Base-by-base conservation (phyloP, 495 filamentous ascomycete species). In the Elaphomyces granulatus region DNA sequence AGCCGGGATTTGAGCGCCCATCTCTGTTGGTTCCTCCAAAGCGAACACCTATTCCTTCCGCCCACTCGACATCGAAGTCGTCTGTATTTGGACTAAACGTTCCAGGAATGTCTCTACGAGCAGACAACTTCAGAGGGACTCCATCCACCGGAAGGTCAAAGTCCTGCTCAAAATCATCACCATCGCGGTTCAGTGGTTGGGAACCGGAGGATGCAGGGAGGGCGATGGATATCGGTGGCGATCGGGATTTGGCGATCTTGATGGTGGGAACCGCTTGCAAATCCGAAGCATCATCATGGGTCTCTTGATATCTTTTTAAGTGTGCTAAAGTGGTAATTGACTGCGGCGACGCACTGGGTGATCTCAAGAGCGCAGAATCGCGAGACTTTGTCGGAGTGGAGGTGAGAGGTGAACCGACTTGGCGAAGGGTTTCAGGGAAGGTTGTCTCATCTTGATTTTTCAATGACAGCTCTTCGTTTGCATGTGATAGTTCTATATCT, bases 11-110 rank as follows among this genome's bases (percentile, higher is more conserved):
- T 18, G 83, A 90, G 20, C 75, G 72, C 9, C 68, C 72, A 53
- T 87, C 82, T 45, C 82, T 76, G 31, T 75, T 68, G 15, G 86
- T 90, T 33, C 85, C 87, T 34, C 80, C 90, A 59, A 87, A 81
- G 38, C 88, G 71, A 34, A 87, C 88, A 19, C 86, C 87, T 26
- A 92, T 68, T 20, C 85, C 86, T 59, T 96, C 90, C 21, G 82
- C 79, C 87, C 87, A 94, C 47, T 86, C 82, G 17, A 72, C 41
- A 31, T 36, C 63, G 42, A 92, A 74, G 41, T 93, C 88, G 26
- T 88, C 85, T 37, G 80, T 61, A 6, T 63, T 59, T 36, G 63
- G 71, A 20, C 71, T 63, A 9, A 74, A 70, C 12, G 68, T 74
- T 45, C 67, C 72, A 2, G 75, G 66, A 15, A 67, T 65, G 17